Conservation (phyloP, 306 rosid genomes). For the Herpetospermum pedunculosum region DNA sequence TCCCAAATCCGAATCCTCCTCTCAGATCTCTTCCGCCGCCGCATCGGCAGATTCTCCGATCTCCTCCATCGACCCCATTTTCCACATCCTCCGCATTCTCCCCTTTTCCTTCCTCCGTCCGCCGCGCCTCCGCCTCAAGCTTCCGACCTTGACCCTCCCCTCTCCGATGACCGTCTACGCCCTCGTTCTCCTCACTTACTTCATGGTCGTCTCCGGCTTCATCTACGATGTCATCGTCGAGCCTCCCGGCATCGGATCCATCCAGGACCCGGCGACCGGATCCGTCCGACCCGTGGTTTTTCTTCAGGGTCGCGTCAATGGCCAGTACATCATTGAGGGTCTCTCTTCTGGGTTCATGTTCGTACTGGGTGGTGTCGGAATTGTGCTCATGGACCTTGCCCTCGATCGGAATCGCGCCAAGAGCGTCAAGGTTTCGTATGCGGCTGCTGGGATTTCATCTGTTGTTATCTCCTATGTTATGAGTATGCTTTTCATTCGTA, state of each 20-base stretch:
- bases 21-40: constrained; percentile 6
- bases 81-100: constrained; percentile 27
- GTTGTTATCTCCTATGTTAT: constrained; percentile 58
- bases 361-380: constrained; percentile 73
- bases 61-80: constrained; percentile 30
- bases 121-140: constrained; percentile 31
- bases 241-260: constrained; percentile 91
- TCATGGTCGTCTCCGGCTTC: constrained; percentile 92
- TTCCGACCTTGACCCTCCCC: constrained; percentile 24
- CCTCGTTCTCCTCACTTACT: constrained; percentile 81
- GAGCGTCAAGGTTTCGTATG: constrained; percentile 65
- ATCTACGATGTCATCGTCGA: constrained; percentile 91
- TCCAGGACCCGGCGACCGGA: constrained; percentile 76
- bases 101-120: constrained; percentile 64
- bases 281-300: constrained; percentile 80
- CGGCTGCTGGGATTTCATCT: constrained; percentile 60
- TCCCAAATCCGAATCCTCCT: constrained; percentile 26
- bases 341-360: constrained; percentile 90
- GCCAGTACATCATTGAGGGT: constrained; percentile 89
- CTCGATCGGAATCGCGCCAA: constrained; percentile 69
- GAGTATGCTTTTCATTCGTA: constrained; percentile 92
- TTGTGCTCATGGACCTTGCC: constrained; percentile 69
- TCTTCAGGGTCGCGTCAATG: constrained; percentile 77
- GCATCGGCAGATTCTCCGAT: constrained; percentile 1
- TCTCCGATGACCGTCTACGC: constrained; percentile 54